These are phyloP conservation scores for Keithomyces neogunnii DNA, from an alignment of 2,329 filamentous ascomycete genomes.

Conservation along the genomic window DNA sequence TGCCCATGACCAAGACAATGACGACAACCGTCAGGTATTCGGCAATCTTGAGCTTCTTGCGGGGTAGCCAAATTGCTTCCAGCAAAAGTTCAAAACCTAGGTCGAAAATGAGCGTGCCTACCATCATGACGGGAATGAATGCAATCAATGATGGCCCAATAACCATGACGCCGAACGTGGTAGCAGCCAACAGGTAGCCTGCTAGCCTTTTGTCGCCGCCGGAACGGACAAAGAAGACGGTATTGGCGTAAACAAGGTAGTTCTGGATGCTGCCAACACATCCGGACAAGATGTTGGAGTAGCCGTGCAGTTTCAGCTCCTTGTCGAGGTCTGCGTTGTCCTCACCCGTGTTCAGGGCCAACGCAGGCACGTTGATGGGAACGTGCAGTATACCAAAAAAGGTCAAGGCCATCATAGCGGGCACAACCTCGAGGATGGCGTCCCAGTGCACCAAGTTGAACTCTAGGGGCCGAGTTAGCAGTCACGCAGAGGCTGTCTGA, in stretches of 20 bases:
- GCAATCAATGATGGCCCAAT: conserved; percentile 83
- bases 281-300: conserved; percentile 88
- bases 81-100: conserved; percentile 86
- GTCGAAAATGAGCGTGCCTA: conserved; percentile 89
- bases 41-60: conserved; percentile 75
- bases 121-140: conserved; percentile 94
- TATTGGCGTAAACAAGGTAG: conserved; percentile 96
- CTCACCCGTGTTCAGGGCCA: conserved; percentile 84
- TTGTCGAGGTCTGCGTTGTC: conserved; percentile 87
- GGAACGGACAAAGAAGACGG: conserved; percentile 89
- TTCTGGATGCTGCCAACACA: conserved; percentile 85
- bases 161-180: conserved; percentile 75
- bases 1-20: conserved; percentile 92
- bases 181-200: conserved; percentile 71
- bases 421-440: conserved; percentile 74
- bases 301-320: conserved; percentile 84
- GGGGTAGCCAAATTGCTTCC: conserved; percentile 82
- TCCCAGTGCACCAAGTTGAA: conserved; percentile 75
- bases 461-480: conserved; percentile 40
- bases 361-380: conserved; percentile 91
- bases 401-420: conserved; percentile 92
- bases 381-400: conserved; percentile 98
- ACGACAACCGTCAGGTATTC: conserved; percentile 86
- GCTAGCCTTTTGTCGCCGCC: conserved; percentile 82
- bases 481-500: not conserved